Base-by-base conservation (phyloP, 1,284 basidiomycete genomes). In the Pseudozyma hubeiensis region DNA sequence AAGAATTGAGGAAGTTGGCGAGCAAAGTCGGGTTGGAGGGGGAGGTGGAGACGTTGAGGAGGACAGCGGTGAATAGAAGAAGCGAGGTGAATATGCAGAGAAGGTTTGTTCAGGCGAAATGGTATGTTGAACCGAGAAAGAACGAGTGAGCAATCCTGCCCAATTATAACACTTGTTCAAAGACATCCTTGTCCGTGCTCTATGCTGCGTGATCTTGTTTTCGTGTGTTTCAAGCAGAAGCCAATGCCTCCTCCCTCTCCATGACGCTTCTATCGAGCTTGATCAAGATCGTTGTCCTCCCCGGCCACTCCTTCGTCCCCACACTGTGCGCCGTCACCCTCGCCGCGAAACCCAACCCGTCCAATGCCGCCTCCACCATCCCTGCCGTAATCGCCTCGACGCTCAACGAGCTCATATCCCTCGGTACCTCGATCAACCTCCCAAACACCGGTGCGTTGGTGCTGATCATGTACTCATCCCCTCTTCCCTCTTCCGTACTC, bases 401-500 rank as follows among this genome's bases (percentile, higher is more conserved):
- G 79, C 92, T 94, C 40, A 99, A 88, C 79, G 93, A 91, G 70
- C 90, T 91, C 90, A 99, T 91, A 81, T 99, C 97, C 77, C 90
- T 91, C 7, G 96, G 97, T 29, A 98, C 91, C 17, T 93, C 94
- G 68, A 99, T 94, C 78, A 92, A 88, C 72, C 92, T 90, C 58
- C 97, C 94, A 73, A 98, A 89, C 19, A 92, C 89, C 11, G 97
- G 95, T 81, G 94, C 91, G 83, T 99, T 98, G 87, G 97, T 93
- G 65, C 96, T 92, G 74, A 99, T 93, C 97, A 99, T 98, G 86
- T 98, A 99, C 87, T 99, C 96, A 83, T 98, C 95, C 33, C 91
- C 90, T 58, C 95, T 45, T 1, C 72, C 78, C 0, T 50, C 93
- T 84, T 97, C 94, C 0, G 97, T 94, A 79, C 93, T 94, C 85